Percentiles rank a stretch among this genome's conserved stretches.
Conservation (phyloP, 257 asterid species). For the Fraxinus anomala region DNA sequence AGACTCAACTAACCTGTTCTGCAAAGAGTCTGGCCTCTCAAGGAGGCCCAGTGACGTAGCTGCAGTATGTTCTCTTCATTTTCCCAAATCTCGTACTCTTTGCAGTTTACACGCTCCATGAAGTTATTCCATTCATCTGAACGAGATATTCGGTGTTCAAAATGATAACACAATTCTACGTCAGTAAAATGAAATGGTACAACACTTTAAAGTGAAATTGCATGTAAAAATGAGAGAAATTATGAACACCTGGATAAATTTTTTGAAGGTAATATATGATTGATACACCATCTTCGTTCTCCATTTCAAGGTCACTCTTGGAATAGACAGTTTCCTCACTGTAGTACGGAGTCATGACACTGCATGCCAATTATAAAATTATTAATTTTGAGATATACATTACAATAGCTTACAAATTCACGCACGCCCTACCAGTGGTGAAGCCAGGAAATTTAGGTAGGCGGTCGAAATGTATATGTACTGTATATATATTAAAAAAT, state of each 20-base stretch:
- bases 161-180: no score
- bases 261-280: slow-evolving; percentile 82
- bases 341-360: slow-evolving; percentile 97
- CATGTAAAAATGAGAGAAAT: not conserved
- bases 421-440: not conserved
- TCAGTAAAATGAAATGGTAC: no score
- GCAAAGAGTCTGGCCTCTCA: slow-evolving; percentile 62
- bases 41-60: slow-evolving; percentile 94
- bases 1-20: slow-evolving; percentile 45
- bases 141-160: no score
- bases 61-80: slow-evolving; percentile 78
- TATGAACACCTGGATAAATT: slow-evolving; percentile 83
- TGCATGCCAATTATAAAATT: slow-evolving; percentile 40
- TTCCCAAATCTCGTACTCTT: slow-evolving; percentile 52
- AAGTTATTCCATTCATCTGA: slow-evolving; percentile 94
- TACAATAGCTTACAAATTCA: slow-evolving; percentile 16
- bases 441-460: no score
- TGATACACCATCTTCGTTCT: slow-evolving; percentile 96
- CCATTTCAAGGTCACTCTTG: slow-evolving; percentile 94
- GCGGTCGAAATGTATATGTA: no score
- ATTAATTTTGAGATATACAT: slow-evolving; percentile 14
- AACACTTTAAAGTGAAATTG: no score
- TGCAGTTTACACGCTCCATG: slow-evolving; percentile 48
- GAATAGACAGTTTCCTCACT: slow-evolving; percentile 97
- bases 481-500: no score